Conservation (phyloP, 768 basidiomycete species). For the Xerocomus potaroensis region DNA sequence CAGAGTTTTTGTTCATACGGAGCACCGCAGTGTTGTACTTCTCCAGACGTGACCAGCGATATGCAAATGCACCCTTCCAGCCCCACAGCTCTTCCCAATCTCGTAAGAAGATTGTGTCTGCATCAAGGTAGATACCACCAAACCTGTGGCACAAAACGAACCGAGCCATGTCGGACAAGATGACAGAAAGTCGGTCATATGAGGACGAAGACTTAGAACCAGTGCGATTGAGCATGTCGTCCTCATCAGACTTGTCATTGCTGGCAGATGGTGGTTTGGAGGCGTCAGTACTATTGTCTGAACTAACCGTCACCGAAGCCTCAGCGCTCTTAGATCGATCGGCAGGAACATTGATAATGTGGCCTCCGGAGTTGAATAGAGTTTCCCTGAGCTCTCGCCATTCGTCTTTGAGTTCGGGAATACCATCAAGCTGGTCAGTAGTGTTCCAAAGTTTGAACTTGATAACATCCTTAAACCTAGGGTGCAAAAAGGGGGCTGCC, state of each 20-base stretch:
- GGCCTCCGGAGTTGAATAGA: slow-evolving; percentile 86
- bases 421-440: slow-evolving; percentile 90
- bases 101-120: slow-evolving; percentile 91
- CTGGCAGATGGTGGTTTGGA: slow-evolving; percentile 20
- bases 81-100: slow-evolving; percentile 99
- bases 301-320: slow-evolving; percentile 12
- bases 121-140: slow-evolving; percentile 95
- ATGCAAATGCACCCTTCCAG: slow-evolving; percentile 95
- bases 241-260: slow-evolving; percentile 36
- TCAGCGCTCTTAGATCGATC: slow-evolving; percentile 35
- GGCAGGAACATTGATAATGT: slow-evolving; percentile 61
- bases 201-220: slow-evolving; percentile 85
- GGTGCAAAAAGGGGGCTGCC: slow-evolving; percentile 93
- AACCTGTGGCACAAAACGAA: slow-evolving; percentile 97
- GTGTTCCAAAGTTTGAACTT: slow-evolving; percentile 99
- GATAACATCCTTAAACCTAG: slow-evolving; percentile 86
- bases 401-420: slow-evolving; percentile 84
- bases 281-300: slow-evolving; percentile 23
- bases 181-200: slow-evolving; percentile 90
- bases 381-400: slow-evolving; percentile 75
- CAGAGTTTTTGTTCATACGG: slow-evolving; percentile 88
- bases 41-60: slow-evolving; percentile 89
- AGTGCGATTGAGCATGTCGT: slow-evolving; percentile 70
- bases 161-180: slow-evolving; percentile 94
- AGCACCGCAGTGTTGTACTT: slow-evolving; percentile 97